These are phyloP conservation scores for Rubus parviflorus DNA, from an alignment of 306 rosid genomes.

Conservation along the genomic window DNA sequence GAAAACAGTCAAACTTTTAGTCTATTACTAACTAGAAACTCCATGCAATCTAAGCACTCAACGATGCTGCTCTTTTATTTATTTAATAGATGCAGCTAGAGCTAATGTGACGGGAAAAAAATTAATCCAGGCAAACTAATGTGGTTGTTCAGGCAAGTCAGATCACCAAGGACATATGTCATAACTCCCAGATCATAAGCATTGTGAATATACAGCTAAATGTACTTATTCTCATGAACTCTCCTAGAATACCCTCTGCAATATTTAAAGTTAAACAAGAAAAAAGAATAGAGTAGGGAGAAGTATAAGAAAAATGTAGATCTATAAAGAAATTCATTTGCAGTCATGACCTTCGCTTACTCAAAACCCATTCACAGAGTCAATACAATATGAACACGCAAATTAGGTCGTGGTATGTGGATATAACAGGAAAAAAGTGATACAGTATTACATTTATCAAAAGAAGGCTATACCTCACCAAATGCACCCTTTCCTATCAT, in stretches of 20 bases:
- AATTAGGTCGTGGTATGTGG: not conserved
- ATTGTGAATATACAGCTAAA: not conserved
- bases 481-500: slow-evolving; percentile 99
- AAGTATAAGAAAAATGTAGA: not conserved
- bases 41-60: slow-evolving; percentile 23
- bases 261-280: slow-evolving; percentile 5
- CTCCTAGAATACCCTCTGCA: not conserved
- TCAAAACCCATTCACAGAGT: not conserved
- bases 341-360: not conserved
- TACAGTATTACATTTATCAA: not conserved
- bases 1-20: not conserved
- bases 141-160: not conserved
- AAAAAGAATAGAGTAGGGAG: not conserved
- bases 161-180: not conserved
- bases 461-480: slow-evolving; percentile 72
- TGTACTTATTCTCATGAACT: not conserved
- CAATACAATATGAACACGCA: not conserved
- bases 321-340: not conserved
- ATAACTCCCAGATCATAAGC: not conserved
- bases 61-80: not conserved
- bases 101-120: not conserved
- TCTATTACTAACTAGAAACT: slow-evolving; percentile 6
- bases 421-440: not conserved
- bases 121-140: not conserved
- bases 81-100: slow-evolving; percentile 6